Evolutionary conservation across 192 early-diverging fungal genomes (phyloP), one percentile per base, ranked within the genome.

Genomic region (Chytriomyces sp.): DNA sequence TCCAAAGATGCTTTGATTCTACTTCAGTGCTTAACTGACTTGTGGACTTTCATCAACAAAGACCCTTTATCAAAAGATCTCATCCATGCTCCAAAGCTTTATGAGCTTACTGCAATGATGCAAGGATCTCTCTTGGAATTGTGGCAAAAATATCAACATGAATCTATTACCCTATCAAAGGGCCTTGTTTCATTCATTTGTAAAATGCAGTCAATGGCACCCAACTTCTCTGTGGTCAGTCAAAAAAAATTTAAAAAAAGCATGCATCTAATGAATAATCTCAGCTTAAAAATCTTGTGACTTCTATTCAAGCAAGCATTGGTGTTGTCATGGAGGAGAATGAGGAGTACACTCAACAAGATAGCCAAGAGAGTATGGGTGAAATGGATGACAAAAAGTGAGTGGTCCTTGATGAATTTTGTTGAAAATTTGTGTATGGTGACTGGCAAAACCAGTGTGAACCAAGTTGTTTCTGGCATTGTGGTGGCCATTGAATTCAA

Each of bases 331-430:
- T 68, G n/a, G 66, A 68, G 32, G 53, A 41, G 14, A 41, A 54
- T 33, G 66, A 56, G 7, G 63, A 19, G 19, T 38, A 64, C 3
- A 49, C 28, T 39, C 63, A 64, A 64, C 14, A 64, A 17, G 30
- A 19, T 57, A 22, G 32, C 8, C 44, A 14, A 58, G 31, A 19
- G 17, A 34, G 52, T 52, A 14, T 49, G 3, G 63, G 34, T 14
- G 53, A 68, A 56, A 36, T 68, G 7, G 31, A 5, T 1, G 52
- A 68, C 5, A 68, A 68, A 56, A 53, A 68, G 66, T 66, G 22
- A 49, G 44, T n/a, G 44, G 22, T 2, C 0, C 1, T 14, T 22
- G 44, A 22, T 49, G n/a, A n/a, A n/a, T n/a, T n/a, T n/a, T n/a
- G n/a, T n/a, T n/a, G n/a, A n/a, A n/a, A n/a, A n/a, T n/a, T n/a